Percentiles rank a stretch among this genome's conserved stretches.
phyloP scores from a whole-genome alignment of 129 eudicot species.

The sunflower (Helianthus annuus) region DNA sequence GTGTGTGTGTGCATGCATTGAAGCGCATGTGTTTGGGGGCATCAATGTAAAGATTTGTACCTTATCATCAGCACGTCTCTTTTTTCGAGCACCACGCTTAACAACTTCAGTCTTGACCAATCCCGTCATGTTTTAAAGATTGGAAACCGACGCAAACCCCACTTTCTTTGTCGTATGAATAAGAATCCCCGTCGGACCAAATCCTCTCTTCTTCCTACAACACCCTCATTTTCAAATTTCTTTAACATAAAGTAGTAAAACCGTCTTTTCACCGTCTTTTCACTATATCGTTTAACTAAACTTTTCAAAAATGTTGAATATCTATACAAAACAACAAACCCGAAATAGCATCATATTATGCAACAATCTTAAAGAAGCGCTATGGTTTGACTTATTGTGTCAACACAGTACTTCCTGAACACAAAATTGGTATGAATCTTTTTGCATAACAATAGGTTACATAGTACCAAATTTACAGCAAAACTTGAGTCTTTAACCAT shows the following conservation, averaged over 20 bases:
- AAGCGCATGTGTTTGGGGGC: neutral
- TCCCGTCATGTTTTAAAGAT: slow-evolving; percentile 39
- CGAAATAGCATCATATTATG: slow-evolving; percentile 11
- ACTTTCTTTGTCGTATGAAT: slow-evolving; percentile 47
- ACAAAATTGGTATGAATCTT: slow-evolving; percentile 31
- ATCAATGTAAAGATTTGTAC: slow-evolving; percentile 16
- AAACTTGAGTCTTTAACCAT: neutral
- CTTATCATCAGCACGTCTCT: slow-evolving; percentile 34
- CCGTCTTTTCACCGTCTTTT: slow-evolving; percentile 8
- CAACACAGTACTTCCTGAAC: slow-evolving; percentile 21
- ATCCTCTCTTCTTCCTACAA: slow-evolving; percentile 67
- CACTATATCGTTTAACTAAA: neutral
- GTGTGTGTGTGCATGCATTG: neutral
- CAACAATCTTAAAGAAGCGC: slow-evolving; percentile 4
- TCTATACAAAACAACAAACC: neutral
- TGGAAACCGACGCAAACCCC: slow-evolving; percentile 65
- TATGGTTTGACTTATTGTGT: slow-evolving; percentile 7
- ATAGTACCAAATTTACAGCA: slow-evolving; percentile 9
- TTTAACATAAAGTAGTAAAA: neutral
- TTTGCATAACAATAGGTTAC: slow-evolving; percentile 19
- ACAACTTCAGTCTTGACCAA: slow-evolving; percentile 5
- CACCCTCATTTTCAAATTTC: slow-evolving; percentile 11
- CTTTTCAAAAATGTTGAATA: neutral
- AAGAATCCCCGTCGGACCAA: slow-evolving; percentile 55
- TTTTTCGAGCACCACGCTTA: slow-evolving; percentile 22